Percentiles rank a stretch among this genome's conserved stretches.
phyloP scores from a whole-genome alignment of 352 stramenopile species.

The Elongisporangium anandrum region DNA sequence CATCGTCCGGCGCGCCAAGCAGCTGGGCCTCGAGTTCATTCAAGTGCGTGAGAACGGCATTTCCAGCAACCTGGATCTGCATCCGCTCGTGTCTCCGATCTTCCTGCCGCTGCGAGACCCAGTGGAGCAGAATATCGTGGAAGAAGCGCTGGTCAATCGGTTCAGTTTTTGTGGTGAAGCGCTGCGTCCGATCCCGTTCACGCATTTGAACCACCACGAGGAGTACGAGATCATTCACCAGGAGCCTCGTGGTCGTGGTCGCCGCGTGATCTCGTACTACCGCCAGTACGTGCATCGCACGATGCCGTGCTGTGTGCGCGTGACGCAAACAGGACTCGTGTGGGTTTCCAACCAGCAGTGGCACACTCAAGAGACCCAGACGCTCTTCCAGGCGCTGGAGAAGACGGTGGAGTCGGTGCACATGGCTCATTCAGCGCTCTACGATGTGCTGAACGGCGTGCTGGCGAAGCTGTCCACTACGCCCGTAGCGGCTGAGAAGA shows the following conservation, averaged over 20 bases:
- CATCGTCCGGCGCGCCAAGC: slow-evolving; percentile 67
- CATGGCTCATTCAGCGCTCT: slow-evolving; percentile 32
- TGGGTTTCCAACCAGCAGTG: slow-evolving; percentile 83
- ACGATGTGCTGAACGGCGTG: slow-evolving; percentile 28
- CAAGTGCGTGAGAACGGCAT: slow-evolving; percentile 73
- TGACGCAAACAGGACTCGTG: slow-evolving; percentile 72
- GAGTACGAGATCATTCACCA: slow-evolving; percentile 44
- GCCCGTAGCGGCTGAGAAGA: slow-evolving; percentile 1
- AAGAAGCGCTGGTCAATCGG: slow-evolving; percentile 47
- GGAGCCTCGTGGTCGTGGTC: slow-evolving; percentile 19
- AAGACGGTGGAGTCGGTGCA: slow-evolving; percentile 45
- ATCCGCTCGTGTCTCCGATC: slow-evolving; percentile 73
- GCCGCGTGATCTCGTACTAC: slow-evolving; percentile 46
- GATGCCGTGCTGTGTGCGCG: slow-evolving; percentile 59
- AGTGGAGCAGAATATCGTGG: slow-evolving; percentile 48
- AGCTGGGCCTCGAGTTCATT: slow-evolving; percentile 68
- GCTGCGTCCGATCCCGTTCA: slow-evolving; percentile 52
- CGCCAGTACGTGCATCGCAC: slow-evolving; percentile 66
- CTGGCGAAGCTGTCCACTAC: slow-evolving; percentile 4
- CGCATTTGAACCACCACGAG: slow-evolving; percentile 46
- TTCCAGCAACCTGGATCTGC: slow-evolving; percentile 73
- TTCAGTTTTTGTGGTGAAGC: slow-evolving; percentile 75
- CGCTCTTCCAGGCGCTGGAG: slow-evolving; percentile 59
- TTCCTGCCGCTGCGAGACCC: slow-evolving; percentile 53
- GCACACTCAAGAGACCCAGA: slow-evolving; percentile 60